phyloP scores from a whole-genome alignment of 305 asterid genomes.

The Stenogyne calaminthoides region DNA sequence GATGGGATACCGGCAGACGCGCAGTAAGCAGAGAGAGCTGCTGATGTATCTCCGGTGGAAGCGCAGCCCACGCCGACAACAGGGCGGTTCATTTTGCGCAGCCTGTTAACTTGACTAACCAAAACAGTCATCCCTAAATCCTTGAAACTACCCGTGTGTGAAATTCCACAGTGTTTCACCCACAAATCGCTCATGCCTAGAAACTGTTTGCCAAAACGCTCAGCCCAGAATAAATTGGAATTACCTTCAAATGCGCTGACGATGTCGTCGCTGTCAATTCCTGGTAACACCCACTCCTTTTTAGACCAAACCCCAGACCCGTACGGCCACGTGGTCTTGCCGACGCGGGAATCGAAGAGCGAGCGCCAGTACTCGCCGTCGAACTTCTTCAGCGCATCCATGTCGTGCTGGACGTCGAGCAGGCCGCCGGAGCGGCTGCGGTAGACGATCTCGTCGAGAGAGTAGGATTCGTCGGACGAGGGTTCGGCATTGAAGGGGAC shows the following conservation, averaged over 20 bases:
- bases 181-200: slow-evolving; percentile 75
- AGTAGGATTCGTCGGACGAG: slow-evolving; percentile 52
- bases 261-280: slow-evolving; percentile 65
- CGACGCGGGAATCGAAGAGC: slow-evolving; percentile 73
- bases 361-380: slow-evolving; percentile 76
- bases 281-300: slow-evolving; percentile 80
- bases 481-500: slow-evolving; percentile 63
- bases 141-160: slow-evolving; percentile 80
- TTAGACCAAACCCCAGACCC: slow-evolving; percentile 91
- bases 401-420: slow-evolving; percentile 80
- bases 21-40: slow-evolving; percentile 73
- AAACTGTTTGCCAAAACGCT: slow-evolving; percentile 79
- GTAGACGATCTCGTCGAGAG: slow-evolving; percentile 79
- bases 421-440: slow-evolving; percentile 86
- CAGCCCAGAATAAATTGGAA: slow-evolving; percentile 79
- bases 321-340: slow-evolving; percentile 82
- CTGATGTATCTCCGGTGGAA: slow-evolving; percentile 78
- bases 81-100: slow-evolving; percentile 70
- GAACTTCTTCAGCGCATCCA: slow-evolving; percentile 68
- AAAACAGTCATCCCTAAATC: slow-evolving; percentile 81
- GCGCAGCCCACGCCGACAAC: slow-evolving; percentile 84
- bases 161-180: slow-evolving; percentile 82
- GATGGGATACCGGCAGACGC: slow-evolving; percentile 80
- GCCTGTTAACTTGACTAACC: slow-evolving; percentile 73
- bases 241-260: slow-evolving; percentile 78